Percentiles rank a stretch among this genome's conserved stretches.
Conservation (phyloP, 768 basidiomycete genomes). For the Trametes sanguinea region DNA sequence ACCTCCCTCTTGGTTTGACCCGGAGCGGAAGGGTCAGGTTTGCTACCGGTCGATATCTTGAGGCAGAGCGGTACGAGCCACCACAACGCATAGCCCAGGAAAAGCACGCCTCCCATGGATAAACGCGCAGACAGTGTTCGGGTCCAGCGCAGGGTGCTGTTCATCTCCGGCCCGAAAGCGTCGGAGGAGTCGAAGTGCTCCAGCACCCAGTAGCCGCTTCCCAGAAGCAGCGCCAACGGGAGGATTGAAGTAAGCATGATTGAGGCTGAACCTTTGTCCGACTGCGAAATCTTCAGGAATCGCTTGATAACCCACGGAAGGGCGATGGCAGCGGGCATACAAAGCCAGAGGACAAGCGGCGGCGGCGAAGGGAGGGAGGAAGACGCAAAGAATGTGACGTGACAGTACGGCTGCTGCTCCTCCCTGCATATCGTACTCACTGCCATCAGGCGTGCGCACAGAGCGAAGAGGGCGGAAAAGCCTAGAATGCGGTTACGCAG, state of each 20-base stretch:
- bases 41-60: conserved; percentile 46
- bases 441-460: conserved; percentile 74
- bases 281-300: conserved; percentile 66
- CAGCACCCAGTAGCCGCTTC: conserved; percentile 72
- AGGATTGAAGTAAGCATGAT: conserved; percentile 63
- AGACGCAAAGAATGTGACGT: conserved; percentile 86
- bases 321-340: conserved; percentile 54
- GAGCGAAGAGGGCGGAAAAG: conserved; percentile 65
- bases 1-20: conserved; percentile 45
- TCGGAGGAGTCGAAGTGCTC: conserved; percentile 74
- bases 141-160: conserved; percentile 46
- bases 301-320: conserved; percentile 58
- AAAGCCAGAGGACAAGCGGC: conserved; percentile 53
- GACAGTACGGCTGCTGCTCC: conserved; percentile 89
- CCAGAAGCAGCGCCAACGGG: conserved; percentile 57
- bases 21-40: conserved; percentile 10
- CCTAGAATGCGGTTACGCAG: conserved; percentile 77
- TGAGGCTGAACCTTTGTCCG: conserved; percentile 72
- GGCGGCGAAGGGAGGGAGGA: conserved; percentile 70
- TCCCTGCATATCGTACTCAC: conserved; percentile 90
- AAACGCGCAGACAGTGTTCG: conserved; percentile 66
- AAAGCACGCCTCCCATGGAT: conserved; percentile 50
- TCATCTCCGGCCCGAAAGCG: conserved; percentile 43
- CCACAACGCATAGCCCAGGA: conserved; percentile 69
- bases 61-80: conserved; percentile 74